These are phyloP conservation scores for Nidula niveotomentosa DNA, from an alignment of 1,284 basidiomycete genomes.

Conservation along the genomic window DNA sequence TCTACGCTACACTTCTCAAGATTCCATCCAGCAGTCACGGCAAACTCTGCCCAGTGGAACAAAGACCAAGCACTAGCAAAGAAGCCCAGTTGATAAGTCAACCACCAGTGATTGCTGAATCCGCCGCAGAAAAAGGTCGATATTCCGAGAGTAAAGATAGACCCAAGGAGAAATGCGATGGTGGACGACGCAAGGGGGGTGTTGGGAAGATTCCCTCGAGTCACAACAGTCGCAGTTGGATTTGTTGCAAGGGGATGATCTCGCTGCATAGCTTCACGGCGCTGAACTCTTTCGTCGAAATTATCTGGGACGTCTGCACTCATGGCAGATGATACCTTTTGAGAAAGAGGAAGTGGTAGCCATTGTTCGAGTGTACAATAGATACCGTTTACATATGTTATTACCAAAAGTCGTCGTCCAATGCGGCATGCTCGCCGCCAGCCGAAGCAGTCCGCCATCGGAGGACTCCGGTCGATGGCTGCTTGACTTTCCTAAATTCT, in stretches of 20 bases:
- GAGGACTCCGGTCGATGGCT: no score
- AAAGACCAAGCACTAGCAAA: slow-evolving; percentile 79
- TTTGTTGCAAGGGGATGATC: slow-evolving; percentile 52
- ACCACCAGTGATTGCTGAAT: slow-evolving; percentile 54
- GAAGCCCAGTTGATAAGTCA: slow-evolving; percentile 77
- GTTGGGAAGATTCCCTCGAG: slow-evolving; percentile 75
- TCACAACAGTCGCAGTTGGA: slow-evolving; percentile 33
- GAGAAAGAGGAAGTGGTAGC: slow-evolving; percentile 4
- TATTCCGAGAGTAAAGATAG: slow-evolving; percentile 55
- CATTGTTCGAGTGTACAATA: slow-evolving; percentile 9
- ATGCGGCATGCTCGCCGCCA: no score
- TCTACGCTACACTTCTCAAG: slow-evolving; percentile 89
- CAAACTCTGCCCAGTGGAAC: slow-evolving; percentile 96
- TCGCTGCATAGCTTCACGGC: slow-evolving; percentile 30
- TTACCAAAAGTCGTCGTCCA: no score
- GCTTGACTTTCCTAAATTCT: no score
- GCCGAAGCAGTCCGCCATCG: no score
- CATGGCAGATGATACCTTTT: slow-evolving; percentile 9
- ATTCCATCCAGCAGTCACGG: slow-evolving; percentile 96
- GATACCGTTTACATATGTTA: no score
- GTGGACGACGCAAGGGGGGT: slow-evolving; percentile 74
- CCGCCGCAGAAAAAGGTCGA: slow-evolving; percentile 48
- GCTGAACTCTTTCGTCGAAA: slow-evolving; percentile 30
- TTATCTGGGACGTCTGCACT: no score
- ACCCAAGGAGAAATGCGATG: slow-evolving; percentile 77